Percentiles rank a stretch among this genome's conserved stretches.
These are phyloP conservation scores for Trichoderma sp. DNA, from an alignment of 2,329 filamentous ascomycete species.

Conservation along the genomic window DNA sequence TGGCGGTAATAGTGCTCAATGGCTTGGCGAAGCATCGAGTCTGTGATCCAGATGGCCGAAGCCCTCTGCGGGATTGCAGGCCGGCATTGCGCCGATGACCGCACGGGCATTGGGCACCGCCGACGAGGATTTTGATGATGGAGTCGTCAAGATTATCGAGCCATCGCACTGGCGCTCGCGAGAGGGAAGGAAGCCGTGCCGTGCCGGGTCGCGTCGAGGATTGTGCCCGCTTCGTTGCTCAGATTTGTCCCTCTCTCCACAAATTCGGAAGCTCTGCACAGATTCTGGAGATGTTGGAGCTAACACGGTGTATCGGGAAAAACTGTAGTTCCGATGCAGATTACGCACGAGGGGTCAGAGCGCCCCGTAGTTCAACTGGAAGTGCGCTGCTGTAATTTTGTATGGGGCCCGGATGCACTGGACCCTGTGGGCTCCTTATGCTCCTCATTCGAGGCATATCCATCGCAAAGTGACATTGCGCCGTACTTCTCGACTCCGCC, in stretches of 20 bases:
- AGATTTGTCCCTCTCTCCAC: background rate
- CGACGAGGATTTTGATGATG: background rate
- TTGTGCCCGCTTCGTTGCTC: background rate
- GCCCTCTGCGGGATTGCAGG: slow-evolving; percentile 29
- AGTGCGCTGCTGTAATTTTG: background rate
- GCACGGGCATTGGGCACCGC: slow-evolving; percentile 35
- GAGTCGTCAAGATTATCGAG: background rate
- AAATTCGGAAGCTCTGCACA: background rate
- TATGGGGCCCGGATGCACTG: background rate
- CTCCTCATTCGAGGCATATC: background rate
- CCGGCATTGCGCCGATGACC: slow-evolving; percentile 34
- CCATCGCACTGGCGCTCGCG: background rate
- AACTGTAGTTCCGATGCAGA: slow-evolving; percentile 13
- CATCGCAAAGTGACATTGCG: background rate
- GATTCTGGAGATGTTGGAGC: background rate
- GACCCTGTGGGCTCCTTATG: background rate
- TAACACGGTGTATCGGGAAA: slow-evolving; percentile 14
- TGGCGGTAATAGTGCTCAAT: slow-evolving; percentile 38
- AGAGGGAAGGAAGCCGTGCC: background rate
- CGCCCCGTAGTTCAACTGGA: background rate
- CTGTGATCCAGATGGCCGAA: slow-evolving; percentile 38
- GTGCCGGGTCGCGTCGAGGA: background rate
- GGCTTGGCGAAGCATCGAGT: slow-evolving; percentile 38
- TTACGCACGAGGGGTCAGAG: background rate
- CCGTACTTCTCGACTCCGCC: slow-evolving; percentile 1